Evolutionary conservation across 257 asterid genomes (phyloP), one percentile per base, ranked within the genome.

Genomic region (Nicotiana tabacum): DNA sequence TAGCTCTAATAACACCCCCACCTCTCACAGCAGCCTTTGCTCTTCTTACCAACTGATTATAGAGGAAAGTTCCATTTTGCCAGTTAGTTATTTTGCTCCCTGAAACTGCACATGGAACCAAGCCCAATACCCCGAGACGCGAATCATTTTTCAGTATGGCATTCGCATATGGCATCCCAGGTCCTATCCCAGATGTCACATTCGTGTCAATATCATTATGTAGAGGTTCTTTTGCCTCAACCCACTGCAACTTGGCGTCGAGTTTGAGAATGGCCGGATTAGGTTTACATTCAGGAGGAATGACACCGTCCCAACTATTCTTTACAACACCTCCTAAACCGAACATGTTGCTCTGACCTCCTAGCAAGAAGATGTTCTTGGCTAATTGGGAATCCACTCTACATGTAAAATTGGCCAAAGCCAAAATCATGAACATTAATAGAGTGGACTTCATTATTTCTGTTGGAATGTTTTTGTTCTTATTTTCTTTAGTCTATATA

Each of bases 21-120:
- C 9, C 6, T 15, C 11, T 35, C 33, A 30, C 33, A 30, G 90
- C 83, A 0, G 86, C 85, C 18, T 4, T 29, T 2, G 88, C 37
- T 66, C 90, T 70, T 13, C 18, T 64, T 77, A 89, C 17, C 29
- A 85, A 82, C 46, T 85, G 86, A 39, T 84, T 70, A 60, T 85
- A 89, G 6, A 84, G 83, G 53, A 18, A 30, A 4, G 81, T 48
- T 18, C 92, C 89, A 2, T 72, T 82, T 33, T 66, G 69, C 89
- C 89, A 89, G 37, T 85, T 72, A 5, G 30, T 87, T 33, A 87
- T 85, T 32, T 43, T 85, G 21, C 86, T 89, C 17, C 88, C 90
- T 8, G 90, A 89, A 27, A 85, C 37, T 10, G 87, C 91, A 77
- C 89, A 89, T 15, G 91, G 90, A 18, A 87, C 90, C 79, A 89